Conservation (phyloP, 257 asterid genomes). For the Nicotiana tomentosiformis region DNA sequence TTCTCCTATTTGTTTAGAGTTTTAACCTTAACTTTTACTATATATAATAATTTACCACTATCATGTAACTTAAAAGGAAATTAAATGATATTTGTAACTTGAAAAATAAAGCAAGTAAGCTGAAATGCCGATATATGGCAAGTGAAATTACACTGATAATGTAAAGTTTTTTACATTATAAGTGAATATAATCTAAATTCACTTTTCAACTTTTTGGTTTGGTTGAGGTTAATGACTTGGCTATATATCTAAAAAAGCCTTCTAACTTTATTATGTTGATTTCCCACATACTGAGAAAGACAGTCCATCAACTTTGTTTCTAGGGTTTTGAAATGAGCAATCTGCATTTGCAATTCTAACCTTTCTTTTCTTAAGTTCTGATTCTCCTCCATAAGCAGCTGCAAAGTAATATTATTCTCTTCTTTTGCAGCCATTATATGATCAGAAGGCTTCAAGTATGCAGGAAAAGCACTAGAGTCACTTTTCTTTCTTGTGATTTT, state of each 20-base stretch:
- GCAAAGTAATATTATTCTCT: neutral
- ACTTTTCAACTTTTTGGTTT: neutral
- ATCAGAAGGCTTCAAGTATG: slow-evolving; percentile 34
- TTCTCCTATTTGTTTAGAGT: neutral
- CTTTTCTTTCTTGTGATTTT: slow-evolving; percentile 47
- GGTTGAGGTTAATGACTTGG: no score
- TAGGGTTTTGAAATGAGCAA: slow-evolving; percentile 41
- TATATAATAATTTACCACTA: no score
- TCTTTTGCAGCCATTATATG: neutral
- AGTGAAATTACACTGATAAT: neutral
- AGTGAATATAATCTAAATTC: neutral
- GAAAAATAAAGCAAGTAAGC: no score
- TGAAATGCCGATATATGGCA: no score
- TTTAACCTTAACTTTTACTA: no score
- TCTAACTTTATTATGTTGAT: slow-evolving; percentile 16
- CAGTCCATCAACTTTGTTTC: slow-evolving; percentile 32
- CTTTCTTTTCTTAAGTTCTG: slow-evolving; percentile 30
- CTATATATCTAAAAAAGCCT: slow-evolving; percentile 5
- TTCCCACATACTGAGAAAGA: slow-evolving; percentile 17
- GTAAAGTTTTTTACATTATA: neutral
- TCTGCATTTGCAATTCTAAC: slow-evolving; percentile 40
- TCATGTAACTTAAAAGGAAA: no score
- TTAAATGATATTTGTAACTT: no score
- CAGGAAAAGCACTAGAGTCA: slow-evolving; percentile 41
- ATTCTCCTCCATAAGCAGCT: slow-evolving; percentile 43